Base-by-base conservation (phyloP, 2,329 filamentous ascomycete genomes). In the Rutstroemia sp. region DNA sequence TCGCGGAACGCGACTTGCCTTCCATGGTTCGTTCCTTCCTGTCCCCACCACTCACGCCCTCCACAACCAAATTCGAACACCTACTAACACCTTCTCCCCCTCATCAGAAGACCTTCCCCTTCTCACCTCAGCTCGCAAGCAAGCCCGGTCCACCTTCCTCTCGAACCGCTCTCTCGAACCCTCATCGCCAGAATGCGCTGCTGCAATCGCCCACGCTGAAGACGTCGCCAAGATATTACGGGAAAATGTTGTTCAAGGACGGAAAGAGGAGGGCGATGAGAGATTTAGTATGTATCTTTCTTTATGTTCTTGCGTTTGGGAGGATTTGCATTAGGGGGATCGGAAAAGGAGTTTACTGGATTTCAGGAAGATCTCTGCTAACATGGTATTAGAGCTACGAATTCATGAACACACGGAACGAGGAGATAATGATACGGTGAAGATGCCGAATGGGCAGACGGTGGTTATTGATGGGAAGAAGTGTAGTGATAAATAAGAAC, bases 331-430 rank as follows among this genome's bases (percentile, higher is more conserved):
- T n/a, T n/a, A n/a, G n/a, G n/a, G n/a, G n/a, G n/a, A n/a, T n/a
- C n/a, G n/a, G n/a, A n/a, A n/a, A n/a, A n/a, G n/a, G n/a, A n/a
- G n/a, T n/a, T n/a, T n/a, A n/a, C n/a, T n/a, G 16, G 23, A 40
- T 44, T n/a, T n/a, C 8, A 40, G 39, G 34, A 40, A 30, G n/a
- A 25, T 19, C 42, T 25, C 60, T 47, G 60, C 34, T n/a, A 5
- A 19, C 34, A 8, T 40, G 47, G 34, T 2, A 12, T 53, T 45
- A 96, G 91, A 87, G 69, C 75, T 97, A 57, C 81, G 86, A 51
- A 96, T 99, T 73, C 94, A 97, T 71, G 81, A 95, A 59, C 76
- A 95, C 62, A 99, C 87, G 30, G 92, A 99, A 72, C 80, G 89
- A 62, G 91, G 94, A 54, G 88, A 97, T 73, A 99, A 99, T 69